Base-by-base conservation (phyloP, 2,329 filamentous ascomycete species). In the Talaromyces sp. region DNA sequence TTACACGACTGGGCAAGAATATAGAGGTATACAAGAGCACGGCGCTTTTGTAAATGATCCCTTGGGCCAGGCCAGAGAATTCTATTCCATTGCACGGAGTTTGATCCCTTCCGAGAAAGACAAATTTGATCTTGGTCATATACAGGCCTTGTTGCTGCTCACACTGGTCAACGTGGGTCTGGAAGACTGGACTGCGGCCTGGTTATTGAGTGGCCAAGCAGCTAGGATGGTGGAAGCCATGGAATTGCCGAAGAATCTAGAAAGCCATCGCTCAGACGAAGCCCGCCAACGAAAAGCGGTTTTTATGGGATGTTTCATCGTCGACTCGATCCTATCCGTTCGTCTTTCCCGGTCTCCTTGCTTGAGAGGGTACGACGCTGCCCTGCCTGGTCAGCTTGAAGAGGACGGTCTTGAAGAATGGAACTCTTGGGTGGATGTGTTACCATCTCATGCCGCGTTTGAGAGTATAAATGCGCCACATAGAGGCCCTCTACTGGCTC, bases 351-450 rank as follows among this genome's bases (percentile, higher is more conserved):
- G 76, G 24, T 71, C 73, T 9, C 77, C 79, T 2, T 79, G 80
- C 62, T 75, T 84, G 61, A 74, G 72, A 48, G 63, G 72, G 24
- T 75, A 77, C 14, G 80, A 84, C 56, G 69, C 84, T 27, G 71
- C 77, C n/a, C 70, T 73, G 41, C 69, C 80, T 31, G 80, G 80
- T 10, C 71, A 74, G 2, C 75, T 88, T 2, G 79, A 84, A 27
- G 86, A 89, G 70, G 85, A 89, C 65, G 86, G 86, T 1, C 74
- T 88, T 21, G 88, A 91, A 67, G 88, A 91, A 74, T 91, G 88
- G 88, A 85, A 88, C 64, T 85, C 86, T 1, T 91, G 88, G 88
- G 79, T 80, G 19, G 83, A 85, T 27, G 70, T 75, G 12, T 60
- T 75, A 72, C 74, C 63, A 74, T 75, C 46, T 68, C 72, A 24